Evolutionary conservation across 2,329 filamentous ascomycete genomes (phyloP).

Genomic region (Pochonia chlamydosporia): DNA sequence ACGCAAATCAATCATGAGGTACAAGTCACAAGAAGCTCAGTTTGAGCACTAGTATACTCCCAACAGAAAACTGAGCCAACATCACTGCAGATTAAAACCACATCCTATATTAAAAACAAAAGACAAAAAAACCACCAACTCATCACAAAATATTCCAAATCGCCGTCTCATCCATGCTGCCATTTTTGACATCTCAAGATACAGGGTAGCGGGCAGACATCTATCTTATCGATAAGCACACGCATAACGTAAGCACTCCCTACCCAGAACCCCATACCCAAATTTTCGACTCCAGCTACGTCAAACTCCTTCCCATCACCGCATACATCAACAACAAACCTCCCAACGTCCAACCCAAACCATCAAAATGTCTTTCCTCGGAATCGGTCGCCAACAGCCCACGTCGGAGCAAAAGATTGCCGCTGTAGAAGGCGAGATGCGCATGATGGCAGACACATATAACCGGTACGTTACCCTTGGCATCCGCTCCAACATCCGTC

Average conservation of each 20-base stretch:
- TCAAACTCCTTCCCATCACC: background rate
- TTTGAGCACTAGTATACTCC: too few relatives aligned
- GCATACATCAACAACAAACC: background rate
- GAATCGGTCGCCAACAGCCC: slow-evolving; percentile 65
- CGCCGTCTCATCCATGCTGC: too few relatives aligned
- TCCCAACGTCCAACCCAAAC: background rate
- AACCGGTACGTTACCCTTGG: slow-evolving; percentile 61
- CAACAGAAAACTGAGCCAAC: too few relatives aligned
- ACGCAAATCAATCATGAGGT: too few relatives aligned
- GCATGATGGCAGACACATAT: slow-evolving; percentile 97
- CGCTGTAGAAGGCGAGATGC: slow-evolving; percentile 92
- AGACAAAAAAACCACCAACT: background rate
- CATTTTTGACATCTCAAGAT: too few relatives aligned
- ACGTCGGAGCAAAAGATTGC: slow-evolving; percentile 96
- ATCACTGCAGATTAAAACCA: too few relatives aligned
- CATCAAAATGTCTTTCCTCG: slow-evolving; percentile 38
- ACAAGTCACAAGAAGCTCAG: too few relatives aligned
- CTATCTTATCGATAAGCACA: background rate
- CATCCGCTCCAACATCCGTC: background rate
- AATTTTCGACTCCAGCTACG: background rate
- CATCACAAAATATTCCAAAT: too few relatives aligned
- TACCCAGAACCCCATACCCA: background rate
- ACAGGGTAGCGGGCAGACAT: too few relatives aligned
- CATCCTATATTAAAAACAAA: too few relatives aligned
- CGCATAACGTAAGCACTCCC: slow-evolving; percentile 18